Conservation (phyloP, 2,329 filamentous ascomycete species). For the Helotiales sp. region DNA sequence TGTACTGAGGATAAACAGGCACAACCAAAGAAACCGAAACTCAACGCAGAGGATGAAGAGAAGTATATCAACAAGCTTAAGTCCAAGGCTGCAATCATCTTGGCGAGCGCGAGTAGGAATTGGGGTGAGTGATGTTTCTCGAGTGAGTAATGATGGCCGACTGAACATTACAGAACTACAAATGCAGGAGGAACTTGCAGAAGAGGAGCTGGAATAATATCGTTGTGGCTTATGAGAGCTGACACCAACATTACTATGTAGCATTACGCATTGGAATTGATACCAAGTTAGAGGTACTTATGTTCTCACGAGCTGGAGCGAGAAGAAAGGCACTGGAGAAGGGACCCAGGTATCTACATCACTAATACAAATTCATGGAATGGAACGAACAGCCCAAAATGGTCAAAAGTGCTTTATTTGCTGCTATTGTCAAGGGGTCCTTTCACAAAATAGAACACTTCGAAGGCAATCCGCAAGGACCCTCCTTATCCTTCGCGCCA, state of each 20-base stretch:
- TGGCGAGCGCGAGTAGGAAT: slow-evolving; percentile 65
- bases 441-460: slow-evolving; percentile 65
- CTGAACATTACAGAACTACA: not conserved
- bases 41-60: slow-evolving; percentile 55
- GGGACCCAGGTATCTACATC: no score
- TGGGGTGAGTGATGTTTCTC: slow-evolving; percentile 46
- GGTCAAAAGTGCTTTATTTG: not conserved
- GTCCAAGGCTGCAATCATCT: slow-evolving; percentile 67
- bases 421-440: not conserved
- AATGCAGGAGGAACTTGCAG: not conserved
- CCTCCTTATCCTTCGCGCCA: slow-evolving; percentile 54
- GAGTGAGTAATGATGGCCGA: not conserved
- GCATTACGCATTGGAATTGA: no score
- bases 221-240: no score
- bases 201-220: not conserved
- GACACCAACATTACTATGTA: no score
- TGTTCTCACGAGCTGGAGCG: no score
- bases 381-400: not conserved
- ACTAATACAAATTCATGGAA: no score
- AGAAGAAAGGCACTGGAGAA: no score
- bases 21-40: slow-evolving; percentile 63
- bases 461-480: slow-evolving; percentile 74
- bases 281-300: no score
- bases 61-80: slow-evolving; percentile 64
- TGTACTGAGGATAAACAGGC: slow-evolving; percentile 44